Base-by-base conservation (phyloP, 2,329 filamentous ascomycete genomes). In the Phyllosticta citrichinensis region DNA sequence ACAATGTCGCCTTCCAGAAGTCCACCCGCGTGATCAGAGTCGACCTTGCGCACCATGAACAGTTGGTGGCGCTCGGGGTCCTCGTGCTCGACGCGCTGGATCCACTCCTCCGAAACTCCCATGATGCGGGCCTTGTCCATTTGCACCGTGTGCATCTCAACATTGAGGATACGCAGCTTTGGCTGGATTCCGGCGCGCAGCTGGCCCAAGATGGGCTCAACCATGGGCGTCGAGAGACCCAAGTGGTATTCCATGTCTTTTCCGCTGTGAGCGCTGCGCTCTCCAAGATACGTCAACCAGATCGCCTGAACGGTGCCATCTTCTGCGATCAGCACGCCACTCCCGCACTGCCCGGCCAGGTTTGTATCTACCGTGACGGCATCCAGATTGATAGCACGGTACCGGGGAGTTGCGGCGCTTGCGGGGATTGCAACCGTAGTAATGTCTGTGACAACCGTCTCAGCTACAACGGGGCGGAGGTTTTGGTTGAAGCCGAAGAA, bases 401-500 rank as follows among this genome's bases (percentile, higher is more conserved):
- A 99, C 64, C 94, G 83, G 5, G 94, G 94, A 6, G 94, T 93
- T 1, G 91, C 86, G 0, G 89, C 87, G 74, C 96, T 97, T 25
- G 94, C 91, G 0, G 94, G 95, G 64, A 99, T 97, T 0, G 92
- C 91, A 2, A 97, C 94, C 2, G 94, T 94, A 11, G 93, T 97
- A 69, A 99, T 95, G 73, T 99, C 94, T 0, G 95, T 99, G 14
- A 99, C 91, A 0, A 88, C 91, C 0, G 94, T 97, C 67, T 96
- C 91, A 5, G 91, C 89, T 67, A 97, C 90, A 3, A 97, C 93
- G 51, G 97, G 90, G 40, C 93, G 86, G 63, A 93, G 87, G 66
- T 97, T 97, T 66, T 95, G 87, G 71, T 99, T 99, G 78, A 96
- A 95, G n/a, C 94, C 95, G 64, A 99, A 88, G 75, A 99, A 99